Conservation (phyloP, 139 green algal genomes). For the Chlamydomonas incerta region DNA sequence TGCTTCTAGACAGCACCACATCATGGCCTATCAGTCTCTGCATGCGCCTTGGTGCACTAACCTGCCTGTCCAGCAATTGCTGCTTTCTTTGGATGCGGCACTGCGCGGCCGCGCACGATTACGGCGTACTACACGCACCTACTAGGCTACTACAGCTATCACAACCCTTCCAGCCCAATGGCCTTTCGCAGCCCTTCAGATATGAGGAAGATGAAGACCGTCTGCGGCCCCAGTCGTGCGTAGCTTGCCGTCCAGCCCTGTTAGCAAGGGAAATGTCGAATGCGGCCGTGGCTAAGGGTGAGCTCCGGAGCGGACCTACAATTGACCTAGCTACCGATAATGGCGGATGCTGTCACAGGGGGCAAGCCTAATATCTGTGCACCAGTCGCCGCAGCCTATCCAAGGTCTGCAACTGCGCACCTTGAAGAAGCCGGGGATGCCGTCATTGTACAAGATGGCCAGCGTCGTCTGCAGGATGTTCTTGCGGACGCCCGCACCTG, state of each 20-base stretch:
- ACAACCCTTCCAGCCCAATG: conserved; percentile 47
- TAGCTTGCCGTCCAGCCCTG: conserved; percentile 75
- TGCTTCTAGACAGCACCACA: too few species aligned
- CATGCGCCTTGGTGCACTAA: too few species aligned
- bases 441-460: conserved; percentile 47
- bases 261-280: too few species aligned
- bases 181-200: conserved; percentile 55
- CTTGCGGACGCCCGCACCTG: neutral
- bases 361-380: neutral
- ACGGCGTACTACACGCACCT: too few species aligned
- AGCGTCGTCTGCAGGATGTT: conserved; percentile 10
- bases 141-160: neutral
- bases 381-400: too few species aligned
- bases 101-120: too few species aligned
- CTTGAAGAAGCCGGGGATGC: conserved; percentile 63
- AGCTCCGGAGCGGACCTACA: too few species aligned
- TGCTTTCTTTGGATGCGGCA: too few species aligned
- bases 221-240: conserved; percentile 71
- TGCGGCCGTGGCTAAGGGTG: too few species aligned
- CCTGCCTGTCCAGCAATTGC: too few species aligned
- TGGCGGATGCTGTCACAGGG: neutral
- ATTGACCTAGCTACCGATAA: neutral
- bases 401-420: neutral
- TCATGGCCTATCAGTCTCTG: too few species aligned
- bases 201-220: conserved; percentile 70